phyloP scores from a whole-genome alignment of 2,329 filamentous ascomycete species.

The Chaetothyriales sp. region DNA sequence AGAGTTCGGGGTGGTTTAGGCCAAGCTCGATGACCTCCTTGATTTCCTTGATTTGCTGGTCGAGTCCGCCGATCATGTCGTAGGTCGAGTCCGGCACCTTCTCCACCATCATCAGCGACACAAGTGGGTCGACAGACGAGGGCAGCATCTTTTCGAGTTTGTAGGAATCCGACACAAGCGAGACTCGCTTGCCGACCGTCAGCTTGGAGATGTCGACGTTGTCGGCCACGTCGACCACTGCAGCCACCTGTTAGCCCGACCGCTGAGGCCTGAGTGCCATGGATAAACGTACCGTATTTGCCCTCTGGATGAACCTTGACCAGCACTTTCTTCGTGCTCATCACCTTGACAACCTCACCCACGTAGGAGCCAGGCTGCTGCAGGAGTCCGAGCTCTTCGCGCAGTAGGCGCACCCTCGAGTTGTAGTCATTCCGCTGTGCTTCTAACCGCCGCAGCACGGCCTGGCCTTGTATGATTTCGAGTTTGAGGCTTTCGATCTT shows the following conservation, averaged over 20 bases:
- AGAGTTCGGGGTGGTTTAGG: slow-evolving; percentile 94
- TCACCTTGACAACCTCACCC: slow-evolving; percentile 98
- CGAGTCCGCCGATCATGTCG: slow-evolving; percentile 98
- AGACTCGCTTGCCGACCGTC: slow-evolving; percentile 93
- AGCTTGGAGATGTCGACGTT: slow-evolving; percentile 90
- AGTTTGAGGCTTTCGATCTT: slow-evolving; percentile 99
- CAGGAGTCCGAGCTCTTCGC: slow-evolving; percentile 86
- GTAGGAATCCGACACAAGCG: slow-evolving; percentile 90
- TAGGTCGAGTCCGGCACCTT: slow-evolving; percentile 99
- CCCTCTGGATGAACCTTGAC: slow-evolving; percentile 98
- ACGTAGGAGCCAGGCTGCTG: slow-evolving; percentile 98
- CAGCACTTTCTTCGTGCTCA: slow-evolving; percentile 97
- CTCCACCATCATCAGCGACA: slow-evolving; percentile 99
- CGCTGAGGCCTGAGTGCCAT: slow-evolving; percentile 4
- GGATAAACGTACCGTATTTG: slow-evolving; percentile 70
- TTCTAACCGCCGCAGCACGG: slow-evolving; percentile 83
- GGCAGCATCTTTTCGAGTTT: slow-evolving; percentile 98
- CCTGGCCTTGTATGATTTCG: slow-evolving; percentile 98
- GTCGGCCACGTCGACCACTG: slow-evolving; percentile 92
- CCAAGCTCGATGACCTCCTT: slow-evolving; percentile 99
- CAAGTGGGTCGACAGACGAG: slow-evolving; percentile 92
- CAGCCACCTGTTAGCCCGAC: slow-evolving; percentile 13
- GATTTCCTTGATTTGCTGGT: slow-evolving; percentile 99
- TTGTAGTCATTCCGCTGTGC: slow-evolving; percentile 99
- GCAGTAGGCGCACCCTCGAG: slow-evolving; percentile 81